Evolutionary conservation across 2,329 filamentous ascomycete species (phyloP).

Genomic region (Ophiostoma tasmaniense): DNA sequence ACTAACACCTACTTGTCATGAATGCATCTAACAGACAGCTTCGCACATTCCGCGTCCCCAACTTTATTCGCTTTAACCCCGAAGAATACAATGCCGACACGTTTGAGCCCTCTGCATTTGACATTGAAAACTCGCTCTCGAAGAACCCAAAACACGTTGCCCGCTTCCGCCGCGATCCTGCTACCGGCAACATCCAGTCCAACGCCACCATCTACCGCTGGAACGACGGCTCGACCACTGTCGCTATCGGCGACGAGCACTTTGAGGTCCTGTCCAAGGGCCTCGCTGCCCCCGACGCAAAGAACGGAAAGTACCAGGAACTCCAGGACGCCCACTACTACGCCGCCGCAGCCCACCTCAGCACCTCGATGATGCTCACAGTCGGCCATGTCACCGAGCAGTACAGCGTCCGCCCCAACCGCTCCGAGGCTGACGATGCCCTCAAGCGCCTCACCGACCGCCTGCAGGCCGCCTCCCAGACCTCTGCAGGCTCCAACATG

Average conservation of each 20-base stretch:
- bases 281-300: conserved; percentile 51
- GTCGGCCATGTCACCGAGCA: conserved; percentile 70
- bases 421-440: conserved; percentile 61
- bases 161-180: conserved; percentile 59
- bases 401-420: conserved; percentile 59
- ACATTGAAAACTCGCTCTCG: conserved; percentile 45
- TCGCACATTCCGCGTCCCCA: conserved; percentile 61
- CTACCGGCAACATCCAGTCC: conserved; percentile 59
- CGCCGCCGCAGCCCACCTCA: conserved; percentile 61
- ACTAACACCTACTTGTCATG: background rate
- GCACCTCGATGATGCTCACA: conserved; percentile 59
- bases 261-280: conserved; percentile 65
- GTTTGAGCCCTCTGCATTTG: conserved; percentile 53
- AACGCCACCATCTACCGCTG: conserved; percentile 68
- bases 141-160: conserved; percentile 55
- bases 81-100: conserved; percentile 56
- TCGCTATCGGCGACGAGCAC: conserved; percentile 67
- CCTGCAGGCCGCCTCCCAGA: conserved; percentile 55
- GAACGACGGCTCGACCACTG: conserved; percentile 70
- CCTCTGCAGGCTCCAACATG: conserved; percentile 47
- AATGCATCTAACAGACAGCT: conserved; percentile 37
- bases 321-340: conserved; percentile 68
- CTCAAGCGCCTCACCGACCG: conserved; percentile 58
- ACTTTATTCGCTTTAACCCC: conserved; percentile 63
- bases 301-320: conserved; percentile 43